Base-by-base conservation (phyloP, 106 monocot species). In the Hemerocallis citrina region DNA sequence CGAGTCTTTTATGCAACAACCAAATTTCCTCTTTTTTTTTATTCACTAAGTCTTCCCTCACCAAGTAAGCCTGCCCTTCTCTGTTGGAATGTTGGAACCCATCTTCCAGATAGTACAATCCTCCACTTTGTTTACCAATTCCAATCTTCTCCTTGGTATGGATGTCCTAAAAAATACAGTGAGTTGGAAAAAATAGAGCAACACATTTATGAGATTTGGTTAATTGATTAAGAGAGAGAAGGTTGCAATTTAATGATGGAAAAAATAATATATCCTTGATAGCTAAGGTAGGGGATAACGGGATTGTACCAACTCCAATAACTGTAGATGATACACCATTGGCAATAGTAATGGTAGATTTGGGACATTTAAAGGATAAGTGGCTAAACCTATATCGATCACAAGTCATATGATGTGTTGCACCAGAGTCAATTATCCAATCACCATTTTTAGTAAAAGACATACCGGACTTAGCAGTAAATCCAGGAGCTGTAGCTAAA, bases 151-250 rank as follows among this genome's bases (percentile, higher is more conserved):
- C 27, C 48, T 21, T 5, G 48, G 33, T 57, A 28, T 19, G n/a
- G 57, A 57, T 57, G 9, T 57, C 29, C 15, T 57, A 3, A 34
- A 57, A 57, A 19, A 57, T 14, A 57, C 34, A 57, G 36, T 30
- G 5, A 19, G 33, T 35, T 17, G 57, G 57, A 28, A n/a, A 57
- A 36, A 57, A 34, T 5, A 19, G 14, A 2, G 13, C 57, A 57
- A 34, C 28, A 36, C 57, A 48, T 21, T 22, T 30, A n/a, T 11
- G 34, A 57, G 57, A 11, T 14, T 30, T n/a, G 34, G 57, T 57
- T 35, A 57, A n/a, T 34, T 57, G 34, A 30, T 6, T 30, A 20
- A 57, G 4, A 14, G 6, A 57, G 12, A 19, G 6, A 1, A 57
- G 5, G 57, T 57, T 57, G 20, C 28, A 35, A 6, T 57, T 36